Base-by-base conservation (phyloP, 2,329 filamentous ascomycete genomes). In the Calonectria henricotiae region DNA sequence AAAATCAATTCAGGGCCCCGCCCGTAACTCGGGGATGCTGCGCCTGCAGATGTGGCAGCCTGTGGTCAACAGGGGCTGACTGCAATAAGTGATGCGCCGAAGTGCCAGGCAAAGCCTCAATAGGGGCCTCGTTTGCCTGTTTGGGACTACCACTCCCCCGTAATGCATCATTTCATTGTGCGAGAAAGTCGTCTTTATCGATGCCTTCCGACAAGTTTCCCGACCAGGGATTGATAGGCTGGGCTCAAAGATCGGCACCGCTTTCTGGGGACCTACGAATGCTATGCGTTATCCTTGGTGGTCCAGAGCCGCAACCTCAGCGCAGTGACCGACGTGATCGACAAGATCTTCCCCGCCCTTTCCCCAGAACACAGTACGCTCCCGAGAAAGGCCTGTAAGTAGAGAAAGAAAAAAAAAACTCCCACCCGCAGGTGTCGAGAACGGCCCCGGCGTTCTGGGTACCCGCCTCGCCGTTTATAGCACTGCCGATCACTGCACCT, bases 271-370 rank as follows among this genome's bases (percentile, higher is more conserved):
- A 30, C 35, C 17, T 54, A 63, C 49, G 13, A 25, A 65, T 54
- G 58, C 58, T 67, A 30, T 55, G 23, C 46, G 30, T 60, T 69
- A 43, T 65, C 68, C 44, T 54, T 68, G 73, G 62, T 47, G 68
- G 69, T 65, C 67, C 69, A 76, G 72, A 78, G 75, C 74, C 73
- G 73, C 72, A 74, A 51, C 60, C 41, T 73, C 49, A 51, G 65
- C 65, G 66, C 65, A 65, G 65, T 72, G 62, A 41, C 64, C 65
- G 64, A 69, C 43, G 67, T 72, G 76, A 78, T 78, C 76, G 75
- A 69, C 76, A 77, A 76, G 76, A 76, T 78, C 73, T 75, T 62
- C 74, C 76, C 76, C 73, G 74, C 72, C 74, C 71, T 74, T 54
- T 67, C 70, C 69, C 76, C 72, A 71, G 73, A 76, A 70, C 69